Conservation (phyloP, 2,329 filamentous ascomycete species). For the Pseudocercospora musae region DNA sequence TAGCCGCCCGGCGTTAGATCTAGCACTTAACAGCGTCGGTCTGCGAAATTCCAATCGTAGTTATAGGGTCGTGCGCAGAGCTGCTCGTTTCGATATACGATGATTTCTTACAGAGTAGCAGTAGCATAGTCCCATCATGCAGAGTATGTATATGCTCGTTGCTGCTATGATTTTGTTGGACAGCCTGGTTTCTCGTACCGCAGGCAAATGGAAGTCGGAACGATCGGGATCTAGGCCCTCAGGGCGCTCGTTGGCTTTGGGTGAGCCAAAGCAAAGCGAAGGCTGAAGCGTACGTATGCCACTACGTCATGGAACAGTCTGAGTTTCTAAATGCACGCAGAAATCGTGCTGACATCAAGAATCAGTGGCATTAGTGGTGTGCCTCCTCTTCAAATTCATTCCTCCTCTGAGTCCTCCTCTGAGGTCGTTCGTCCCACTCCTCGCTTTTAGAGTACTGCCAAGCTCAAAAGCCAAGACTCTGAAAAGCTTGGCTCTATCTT, state of each 20-base stretch:
- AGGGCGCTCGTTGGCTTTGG: background rate
- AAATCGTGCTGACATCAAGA: background rate
- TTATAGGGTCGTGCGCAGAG: no score
- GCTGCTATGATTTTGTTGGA: no score
- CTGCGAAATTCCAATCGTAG: no score
- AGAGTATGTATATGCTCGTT: no score
- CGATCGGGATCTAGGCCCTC: background rate
- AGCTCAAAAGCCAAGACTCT: slow-evolving; percentile 1
- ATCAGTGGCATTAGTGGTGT: background rate
- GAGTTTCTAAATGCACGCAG: background rate
- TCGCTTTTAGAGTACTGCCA: slow-evolving; percentile 3
- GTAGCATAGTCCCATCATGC: no score
- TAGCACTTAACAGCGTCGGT: no score
- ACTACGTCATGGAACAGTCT: slow-evolving; percentile 9
- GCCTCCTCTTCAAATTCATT: background rate
- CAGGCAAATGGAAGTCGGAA: background rate
- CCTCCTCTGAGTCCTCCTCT: background rate
- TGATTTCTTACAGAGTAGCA: no score
- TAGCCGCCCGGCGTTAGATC: no score
- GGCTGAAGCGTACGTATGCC: slow-evolving; percentile 8
- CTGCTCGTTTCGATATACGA: no score
- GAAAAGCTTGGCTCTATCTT: slow-evolving; percentile 10
- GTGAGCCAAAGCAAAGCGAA: background rate
- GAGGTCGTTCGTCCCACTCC: background rate
- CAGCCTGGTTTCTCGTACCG: no score